phyloP scores from a whole-genome alignment of 1,139 yeast genomes.

The Debaryomyces subglobosus region DNA sequence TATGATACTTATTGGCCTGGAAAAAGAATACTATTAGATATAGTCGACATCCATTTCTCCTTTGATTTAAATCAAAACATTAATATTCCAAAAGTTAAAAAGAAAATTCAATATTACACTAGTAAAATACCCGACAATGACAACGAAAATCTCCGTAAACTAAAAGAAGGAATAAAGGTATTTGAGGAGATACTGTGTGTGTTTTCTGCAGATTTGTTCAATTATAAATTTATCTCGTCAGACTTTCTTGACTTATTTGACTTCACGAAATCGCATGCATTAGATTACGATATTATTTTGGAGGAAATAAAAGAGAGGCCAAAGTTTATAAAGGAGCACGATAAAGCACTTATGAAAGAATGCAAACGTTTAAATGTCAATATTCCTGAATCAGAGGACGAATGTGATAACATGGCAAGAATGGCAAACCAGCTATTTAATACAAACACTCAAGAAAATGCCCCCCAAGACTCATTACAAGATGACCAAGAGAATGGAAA shows the following conservation, averaged over 20 bases:
- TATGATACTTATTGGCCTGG: constrained; percentile 18
- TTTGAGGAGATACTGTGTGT: constrained; percentile 14
- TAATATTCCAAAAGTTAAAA: constrained; percentile 10
- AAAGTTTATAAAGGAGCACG: constrained; percentile 13
- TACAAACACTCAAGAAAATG: neutral
- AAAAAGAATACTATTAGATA: constrained; percentile 17
- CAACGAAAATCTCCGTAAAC: constrained; percentile 4
- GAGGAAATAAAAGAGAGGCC: constrained; percentile 16
- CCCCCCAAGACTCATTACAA: neutral
- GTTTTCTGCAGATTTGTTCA: constrained; percentile 18
- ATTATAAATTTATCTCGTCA: constrained; percentile 16
- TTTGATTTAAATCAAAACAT: constrained; percentile 25
- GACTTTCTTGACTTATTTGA: constrained; percentile 13
- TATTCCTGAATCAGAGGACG: constrained; percentile 7
- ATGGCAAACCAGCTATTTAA: constrained; percentile 16
- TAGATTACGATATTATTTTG: constrained; percentile 11
- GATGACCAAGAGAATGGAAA: neutral
- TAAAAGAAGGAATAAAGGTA: constrained; percentile 6
- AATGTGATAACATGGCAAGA: constrained; percentile 16
- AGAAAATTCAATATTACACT: constrained; percentile 14
- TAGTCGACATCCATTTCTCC: constrained; percentile 22
- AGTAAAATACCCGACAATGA: constrained; percentile 3
- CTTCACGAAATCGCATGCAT: constrained; percentile 10
- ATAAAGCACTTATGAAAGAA: constrained; percentile 13
- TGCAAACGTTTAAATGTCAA: constrained; percentile 3